phyloP scores from a whole-genome alignment of 2,329 filamentous ascomycete species.

The Scedosporium aurantiacum region DNA sequence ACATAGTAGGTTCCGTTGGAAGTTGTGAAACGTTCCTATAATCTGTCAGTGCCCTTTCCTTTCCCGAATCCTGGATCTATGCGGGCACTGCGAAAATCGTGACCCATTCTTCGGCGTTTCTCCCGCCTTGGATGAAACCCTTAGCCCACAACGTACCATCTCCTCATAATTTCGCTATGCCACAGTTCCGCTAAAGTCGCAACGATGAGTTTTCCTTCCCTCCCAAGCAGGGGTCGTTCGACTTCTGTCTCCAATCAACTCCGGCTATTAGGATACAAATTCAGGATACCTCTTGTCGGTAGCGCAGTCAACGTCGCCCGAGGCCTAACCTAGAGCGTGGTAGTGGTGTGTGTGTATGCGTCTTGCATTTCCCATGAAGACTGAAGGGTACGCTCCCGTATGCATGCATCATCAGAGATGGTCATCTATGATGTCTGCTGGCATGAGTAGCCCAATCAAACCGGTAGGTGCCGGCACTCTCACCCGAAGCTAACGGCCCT shows the following conservation, averaged over 20 bases:
- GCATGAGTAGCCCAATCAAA: neutral
- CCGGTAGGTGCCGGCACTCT: neutral
- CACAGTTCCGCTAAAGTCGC: neutral
- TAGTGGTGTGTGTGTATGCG: neutral
- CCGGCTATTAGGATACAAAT: neutral
- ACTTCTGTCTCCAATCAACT: neutral
- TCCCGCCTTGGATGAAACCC: neutral
- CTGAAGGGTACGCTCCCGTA: neutral
- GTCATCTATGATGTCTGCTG: neutral
- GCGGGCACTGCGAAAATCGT: neutral
- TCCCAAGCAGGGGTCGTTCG: neutral
- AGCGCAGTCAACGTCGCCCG: neutral
- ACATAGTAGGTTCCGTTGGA: conserved; percentile 5
- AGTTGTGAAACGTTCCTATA: conserved; percentile 7
- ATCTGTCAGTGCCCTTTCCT: neutral
- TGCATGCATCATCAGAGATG: neutral
- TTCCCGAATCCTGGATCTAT: neutral
- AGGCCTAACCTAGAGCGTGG: neutral
- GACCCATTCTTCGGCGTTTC: neutral
- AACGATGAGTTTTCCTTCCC: neutral
- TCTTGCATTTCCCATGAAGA: neutral
- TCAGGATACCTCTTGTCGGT: neutral
- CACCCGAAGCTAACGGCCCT: neutral
- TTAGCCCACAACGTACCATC: neutral
- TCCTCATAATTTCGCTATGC: neutral